A percentile compares a stretch with the other conserved stretches of the same genome.
Conservation (phyloP, 805 yeast genomes). For the Nematodospora valgi region DNA sequence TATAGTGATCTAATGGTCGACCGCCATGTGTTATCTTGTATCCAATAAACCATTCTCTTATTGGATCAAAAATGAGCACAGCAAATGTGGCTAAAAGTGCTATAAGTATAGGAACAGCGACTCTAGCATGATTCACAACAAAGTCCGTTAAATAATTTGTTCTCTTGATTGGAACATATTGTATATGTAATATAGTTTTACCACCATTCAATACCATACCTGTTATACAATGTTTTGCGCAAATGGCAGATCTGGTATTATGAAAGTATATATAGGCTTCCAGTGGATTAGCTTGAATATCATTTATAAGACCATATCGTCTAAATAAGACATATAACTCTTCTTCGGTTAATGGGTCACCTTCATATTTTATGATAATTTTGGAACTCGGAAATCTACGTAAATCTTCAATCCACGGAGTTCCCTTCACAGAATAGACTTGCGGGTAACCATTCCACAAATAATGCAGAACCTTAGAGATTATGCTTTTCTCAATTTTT, state of each 20-base stretch:
- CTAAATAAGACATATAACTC: slow-evolving; percentile 76
- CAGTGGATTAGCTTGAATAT: slow-evolving; percentile 45
- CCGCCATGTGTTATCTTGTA: slow-evolving; percentile 65
- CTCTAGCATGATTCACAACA: slow-evolving; percentile 72
- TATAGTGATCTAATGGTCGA: slow-evolving; percentile 48
- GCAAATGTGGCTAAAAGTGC: slow-evolving; percentile 81
- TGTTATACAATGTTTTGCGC: slow-evolving; percentile 88
- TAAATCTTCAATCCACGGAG: slow-evolving; percentile 95
- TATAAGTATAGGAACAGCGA: slow-evolving; percentile 74
- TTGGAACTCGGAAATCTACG: slow-evolving; percentile 66
- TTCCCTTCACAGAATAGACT: slow-evolving; percentile 78
- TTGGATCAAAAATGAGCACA: slow-evolving; percentile 87
- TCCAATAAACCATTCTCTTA: slow-evolving; percentile 74
- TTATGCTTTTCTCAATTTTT: slow-evolving; percentile 8
- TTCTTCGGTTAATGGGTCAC: slow-evolving; percentile 69
- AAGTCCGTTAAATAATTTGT: slow-evolving; percentile 54
- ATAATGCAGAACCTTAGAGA: slow-evolving; percentile 10
- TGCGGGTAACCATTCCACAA: slow-evolving; percentile 36
- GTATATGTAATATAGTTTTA: slow-evolving; percentile 63
- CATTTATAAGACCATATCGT: slow-evolving; percentile 80
- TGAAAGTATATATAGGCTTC: slow-evolving; percentile 54
- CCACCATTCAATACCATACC: slow-evolving; percentile 60
- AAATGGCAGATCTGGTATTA: slow-evolving; percentile 62
- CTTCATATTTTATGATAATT: slow-evolving; percentile 70
- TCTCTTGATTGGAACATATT: slow-evolving; percentile 57